Conservation (phyloP, 345 rosid genomes). For the Fremontodendron californicum region DNA sequence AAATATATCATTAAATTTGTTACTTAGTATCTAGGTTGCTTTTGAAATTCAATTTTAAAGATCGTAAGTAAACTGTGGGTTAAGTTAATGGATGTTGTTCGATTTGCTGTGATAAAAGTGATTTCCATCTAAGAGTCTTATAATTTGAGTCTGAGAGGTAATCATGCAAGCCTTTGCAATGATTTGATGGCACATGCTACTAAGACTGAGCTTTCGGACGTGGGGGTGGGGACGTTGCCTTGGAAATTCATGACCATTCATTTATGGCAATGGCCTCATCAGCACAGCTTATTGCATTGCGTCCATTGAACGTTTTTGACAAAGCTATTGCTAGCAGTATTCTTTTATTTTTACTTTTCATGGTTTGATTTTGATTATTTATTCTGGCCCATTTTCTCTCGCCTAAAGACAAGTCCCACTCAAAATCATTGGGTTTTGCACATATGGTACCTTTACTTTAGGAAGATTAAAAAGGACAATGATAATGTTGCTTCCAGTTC, state of each 20-base stretch:
- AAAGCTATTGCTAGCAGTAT: background rate
- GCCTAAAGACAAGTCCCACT: background rate
- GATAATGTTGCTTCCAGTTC: conserved; percentile 22
- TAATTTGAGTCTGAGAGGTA: background rate
- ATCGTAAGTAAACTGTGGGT: background rate
- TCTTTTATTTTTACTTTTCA: no score
- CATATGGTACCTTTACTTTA: background rate
- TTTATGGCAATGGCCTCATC: background rate
- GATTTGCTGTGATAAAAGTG: background rate
- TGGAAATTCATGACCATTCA: background rate
- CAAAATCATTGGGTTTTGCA: background rate
- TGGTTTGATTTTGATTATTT: background rate
- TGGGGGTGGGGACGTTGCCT: conserved; percentile 2
- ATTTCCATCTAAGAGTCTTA: background rate
- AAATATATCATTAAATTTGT: background rate
- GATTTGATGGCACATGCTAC: conserved; percentile 8
- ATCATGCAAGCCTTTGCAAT: background rate
- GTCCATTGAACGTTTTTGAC: background rate
- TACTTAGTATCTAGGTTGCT: background rate
- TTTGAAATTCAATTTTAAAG: background rate
- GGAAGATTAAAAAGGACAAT: background rate
- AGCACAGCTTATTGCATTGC: background rate
- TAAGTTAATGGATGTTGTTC: background rate
- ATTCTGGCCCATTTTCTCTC: background rate
- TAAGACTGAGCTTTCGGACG: background rate